Conservation (phyloP, 371 early-diverging fungal genomes). For the Circinella umbellata region DNA sequence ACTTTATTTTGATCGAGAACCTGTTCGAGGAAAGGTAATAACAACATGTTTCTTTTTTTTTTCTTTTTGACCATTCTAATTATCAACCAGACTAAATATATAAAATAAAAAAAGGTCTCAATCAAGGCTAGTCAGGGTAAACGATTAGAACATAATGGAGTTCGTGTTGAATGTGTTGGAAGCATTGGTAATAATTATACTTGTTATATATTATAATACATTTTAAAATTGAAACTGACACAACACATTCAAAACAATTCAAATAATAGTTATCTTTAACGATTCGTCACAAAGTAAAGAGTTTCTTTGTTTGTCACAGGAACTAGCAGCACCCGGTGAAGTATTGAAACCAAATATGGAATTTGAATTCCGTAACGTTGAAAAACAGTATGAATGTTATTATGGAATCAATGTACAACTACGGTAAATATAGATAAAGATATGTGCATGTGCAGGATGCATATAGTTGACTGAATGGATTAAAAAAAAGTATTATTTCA, state of each 20-base stretch:
- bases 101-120: constrained; percentile 59
- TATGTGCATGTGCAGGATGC: no score
- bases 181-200: constrained; percentile 73
- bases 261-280: constrained; percentile 67
- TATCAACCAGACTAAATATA: not conserved
- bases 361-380: constrained; percentile 92
- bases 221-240: no score
- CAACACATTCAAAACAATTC: no score
- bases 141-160: constrained; percentile 94
- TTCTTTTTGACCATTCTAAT: not conserved
- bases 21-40: constrained; percentile 88
- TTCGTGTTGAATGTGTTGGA: constrained; percentile 96
- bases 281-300: constrained; percentile 95
- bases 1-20: constrained; percentile 95
- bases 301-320: constrained; percentile 87
- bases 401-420: constrained; percentile 91
- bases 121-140: constrained; percentile 90
- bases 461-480: no score
- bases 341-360: constrained; percentile 75
- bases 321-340: constrained; percentile 91
- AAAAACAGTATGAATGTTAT: constrained; percentile 92
- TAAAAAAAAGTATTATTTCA: no score
- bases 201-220: no score
- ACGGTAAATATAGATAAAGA: constrained; percentile 50
- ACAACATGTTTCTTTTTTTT: no score